These are phyloP conservation scores for Phoma herbarum DNA, from an alignment of 2,329 filamentous ascomycete genomes.

Conservation along the genomic window DNA sequence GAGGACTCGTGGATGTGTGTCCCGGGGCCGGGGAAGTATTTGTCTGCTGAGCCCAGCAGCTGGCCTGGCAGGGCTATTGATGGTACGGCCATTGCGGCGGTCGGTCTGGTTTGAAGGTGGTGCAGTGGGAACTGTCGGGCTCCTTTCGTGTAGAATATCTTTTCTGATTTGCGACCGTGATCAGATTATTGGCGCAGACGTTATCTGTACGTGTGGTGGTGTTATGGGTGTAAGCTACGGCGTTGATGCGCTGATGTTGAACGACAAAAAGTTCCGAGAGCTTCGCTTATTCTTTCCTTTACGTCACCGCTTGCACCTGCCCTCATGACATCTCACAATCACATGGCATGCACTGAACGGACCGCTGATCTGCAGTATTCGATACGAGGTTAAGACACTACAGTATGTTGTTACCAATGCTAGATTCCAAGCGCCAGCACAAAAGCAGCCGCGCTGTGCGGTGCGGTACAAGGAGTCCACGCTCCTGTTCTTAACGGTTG, in stretches of 20 bases:
- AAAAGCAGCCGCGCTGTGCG: conserved; percentile 18
- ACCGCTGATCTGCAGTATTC: conserved; percentile 22
- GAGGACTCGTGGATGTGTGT: conserved; percentile 81
- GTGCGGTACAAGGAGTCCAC: conserved; percentile 20
- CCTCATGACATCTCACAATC: conserved; percentile 2
- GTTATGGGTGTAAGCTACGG: conserved; percentile 6
- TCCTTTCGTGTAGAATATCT: not conserved
- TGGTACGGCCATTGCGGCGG: conserved; percentile 46
- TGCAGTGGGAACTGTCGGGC: not conserved
- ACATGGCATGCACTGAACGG: conserved; percentile 2
- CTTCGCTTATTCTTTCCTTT: conserved; percentile 35
- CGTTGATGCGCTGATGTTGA: not conserved
- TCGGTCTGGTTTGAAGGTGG: not conserved
- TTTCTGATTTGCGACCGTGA: not conserved
- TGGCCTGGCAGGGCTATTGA: conserved; percentile 80
- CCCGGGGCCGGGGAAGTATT: conserved; percentile 78
- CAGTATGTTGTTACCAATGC: conserved; percentile 33
- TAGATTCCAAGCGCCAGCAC: conserved; percentile 26
- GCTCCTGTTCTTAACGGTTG: conserved; percentile 14
- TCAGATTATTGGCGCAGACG: not conserved
- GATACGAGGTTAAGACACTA: conserved; percentile 43
- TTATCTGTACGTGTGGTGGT: conserved; percentile 2
- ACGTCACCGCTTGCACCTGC: conserved; percentile 26
- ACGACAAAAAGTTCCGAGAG: not conserved
- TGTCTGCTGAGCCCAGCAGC: conserved; percentile 71